Evolutionary conservation across 352 stramenopile species (phyloP), one percentile per base, ranked within the genome.

Genomic region (Phytopythium montanum): DNA sequence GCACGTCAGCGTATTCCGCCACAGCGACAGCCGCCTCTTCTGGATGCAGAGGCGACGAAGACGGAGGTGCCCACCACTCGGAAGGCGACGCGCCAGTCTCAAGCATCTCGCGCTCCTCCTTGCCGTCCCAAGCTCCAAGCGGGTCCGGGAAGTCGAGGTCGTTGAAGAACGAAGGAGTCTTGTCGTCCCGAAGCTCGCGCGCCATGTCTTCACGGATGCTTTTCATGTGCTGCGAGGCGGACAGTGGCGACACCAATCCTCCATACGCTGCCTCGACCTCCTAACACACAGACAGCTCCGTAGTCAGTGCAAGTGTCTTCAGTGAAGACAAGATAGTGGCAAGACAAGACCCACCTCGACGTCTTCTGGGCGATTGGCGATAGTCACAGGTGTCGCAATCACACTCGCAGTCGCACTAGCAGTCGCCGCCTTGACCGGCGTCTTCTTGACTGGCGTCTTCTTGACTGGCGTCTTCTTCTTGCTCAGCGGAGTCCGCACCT

Each of bases 251-350:
- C 7, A 76, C 48, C 10, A 94, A 26, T 21, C 85, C 85, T 31
- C 85, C 85, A 51, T 91, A 92, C 19, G 85, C 81, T 36, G 69
- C 60, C 33, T 94, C 85, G 46, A 92, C 82, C 21, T 94, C 79
- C 82, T 91, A 33, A 18, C 59, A 18, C 25, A n/a, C n/a, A 12
- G 13, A n/a, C n/a, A 21, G 12, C 14, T 13, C 25, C 7, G 9
- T 51, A 23, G 25, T 51, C 10, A 51, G 44, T 42, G 4, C 16
- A 8, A 31, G 53, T n/a, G 23, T 1, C 21, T 39, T 26, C 14
- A 4, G 18, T n/a, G 12, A 7, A 41, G n/a, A 16, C 31, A 31
- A 45, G 10, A 29, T 19, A 0, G 1, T 7, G 18, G 16, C 38
- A 5, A n/a, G 25, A 31, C 18, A 1, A 33, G n/a, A 26, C 48